Base-by-base conservation (phyloP, 192 early-diverging fungal genomes). In the Backusella tuberculispora region DNA sequence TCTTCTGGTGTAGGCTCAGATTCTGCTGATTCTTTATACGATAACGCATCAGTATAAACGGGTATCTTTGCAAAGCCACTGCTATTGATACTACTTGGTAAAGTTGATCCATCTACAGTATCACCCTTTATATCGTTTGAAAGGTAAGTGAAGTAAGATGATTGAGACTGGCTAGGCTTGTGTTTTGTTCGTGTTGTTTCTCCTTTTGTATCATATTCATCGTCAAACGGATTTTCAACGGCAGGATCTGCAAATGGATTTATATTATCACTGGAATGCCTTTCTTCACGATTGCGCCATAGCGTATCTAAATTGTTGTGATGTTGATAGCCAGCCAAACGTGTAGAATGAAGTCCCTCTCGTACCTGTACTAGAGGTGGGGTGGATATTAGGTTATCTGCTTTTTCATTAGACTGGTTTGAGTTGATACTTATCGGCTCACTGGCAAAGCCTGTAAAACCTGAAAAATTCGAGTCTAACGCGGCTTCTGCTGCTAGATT, bases 191-290 rank as follows among this genome's bases (percentile, higher is more conserved):
- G 29, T 17, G 46, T 40, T 15, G 38, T 68, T 24, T 75, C 48
- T 26, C 69, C 48, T 7, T 40, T 46, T 26, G 46, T 50, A 8
- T 15, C 45, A 64, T 64, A 69, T 9, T 44, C 56, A 53, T 80
- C 79, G 34, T 80, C 79, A 74, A 80, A 80, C 2, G 79, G 79
- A 42, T 80, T 73, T 2, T 80, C 79, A n/a, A 50, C 12, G 15
- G 1, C 26, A 8, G 70, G 48, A 45, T 76, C 74, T 37, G 69
- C 15, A 72, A 79, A 80, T 2, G 78, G 78, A 34, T 80, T 72
- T 60, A 24, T 7, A 56, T 26, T 26, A 38, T 19, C 38, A 26
- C 19, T 60, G 69, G 66, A 63, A 19, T 46, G 19, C 7, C 66
- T 19, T 48, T 69, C 46, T 56, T 69, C 53, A 63, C 63, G 66